phyloP scores from a whole-genome alignment of 345 rosid species.

The Pistacia vera region DNA sequence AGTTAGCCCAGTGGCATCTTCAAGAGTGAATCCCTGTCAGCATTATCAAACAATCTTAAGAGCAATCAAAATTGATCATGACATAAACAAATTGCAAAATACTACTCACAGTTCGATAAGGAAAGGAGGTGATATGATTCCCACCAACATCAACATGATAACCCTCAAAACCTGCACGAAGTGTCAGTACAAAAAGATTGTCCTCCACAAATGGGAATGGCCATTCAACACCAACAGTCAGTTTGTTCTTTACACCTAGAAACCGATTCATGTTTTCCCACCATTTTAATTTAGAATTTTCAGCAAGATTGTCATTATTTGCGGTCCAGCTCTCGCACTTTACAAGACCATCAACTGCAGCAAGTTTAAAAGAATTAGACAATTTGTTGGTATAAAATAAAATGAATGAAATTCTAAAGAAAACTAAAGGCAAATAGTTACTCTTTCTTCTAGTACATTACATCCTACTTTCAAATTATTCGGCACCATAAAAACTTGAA shows the following conservation, averaged over 20 bases:
- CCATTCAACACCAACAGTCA: slow-evolving; percentile 79
- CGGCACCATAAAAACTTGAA: background rate
- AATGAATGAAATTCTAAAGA: background rate
- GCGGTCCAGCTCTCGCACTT: slow-evolving; percentile 98
- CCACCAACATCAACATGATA: slow-evolving; percentile 88
- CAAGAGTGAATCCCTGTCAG: slow-evolving; percentile 84
- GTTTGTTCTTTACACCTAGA: slow-evolving; percentile 69
- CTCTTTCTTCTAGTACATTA: background rate
- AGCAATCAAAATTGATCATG: slow-evolving; percentile 20
- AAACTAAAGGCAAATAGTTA: background rate
- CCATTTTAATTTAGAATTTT: slow-evolving; percentile 80
- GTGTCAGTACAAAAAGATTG: slow-evolving; percentile 83
- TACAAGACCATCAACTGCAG: slow-evolving; percentile 81
- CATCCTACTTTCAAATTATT: background rate
- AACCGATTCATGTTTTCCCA: slow-evolving; percentile 67
- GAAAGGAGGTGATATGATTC: slow-evolving; percentile 87
- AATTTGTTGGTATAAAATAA: background rate
- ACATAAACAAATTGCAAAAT: slow-evolving; percentile 1
- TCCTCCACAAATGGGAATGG: slow-evolving; percentile 84
- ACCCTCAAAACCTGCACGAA: slow-evolving; percentile 93
- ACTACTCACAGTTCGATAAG: slow-evolving; percentile 88
- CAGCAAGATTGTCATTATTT: slow-evolving; percentile 66
- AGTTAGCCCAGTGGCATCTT: slow-evolving; percentile 94
- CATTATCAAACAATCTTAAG: slow-evolving; percentile 25
- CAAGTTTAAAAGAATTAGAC: slow-evolving; percentile 25